phyloP scores from a whole-genome alignment of 768 basidiomycete species.

The Myochromella boudieri region DNA sequence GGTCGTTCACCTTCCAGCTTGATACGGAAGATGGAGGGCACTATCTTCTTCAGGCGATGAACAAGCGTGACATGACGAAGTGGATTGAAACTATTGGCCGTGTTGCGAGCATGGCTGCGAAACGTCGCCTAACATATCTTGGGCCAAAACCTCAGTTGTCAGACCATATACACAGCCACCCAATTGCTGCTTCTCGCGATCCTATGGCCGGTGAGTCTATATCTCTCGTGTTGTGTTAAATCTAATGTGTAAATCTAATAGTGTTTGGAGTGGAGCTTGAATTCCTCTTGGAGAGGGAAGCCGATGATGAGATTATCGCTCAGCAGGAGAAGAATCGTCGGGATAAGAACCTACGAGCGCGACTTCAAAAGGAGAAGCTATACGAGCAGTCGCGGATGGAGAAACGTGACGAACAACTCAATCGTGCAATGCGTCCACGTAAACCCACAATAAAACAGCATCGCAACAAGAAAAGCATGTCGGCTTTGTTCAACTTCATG shows the following conservation, averaged over 20 bases:
- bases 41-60: constrained; percentile 74
- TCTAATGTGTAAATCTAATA: too few species aligned
- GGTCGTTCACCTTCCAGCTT: constrained; percentile 81
- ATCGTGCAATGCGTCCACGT: constrained; percentile 69
- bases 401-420: constrained; percentile 72
- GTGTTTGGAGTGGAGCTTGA: constrained; percentile 80
- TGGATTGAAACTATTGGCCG: constrained; percentile 78
- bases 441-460: constrained; percentile 67
- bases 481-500: constrained; percentile 82
- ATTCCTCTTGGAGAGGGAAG: constrained; percentile 67
- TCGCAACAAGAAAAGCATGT: constrained; percentile 87
- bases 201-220: constrained; percentile 65
- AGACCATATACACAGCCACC: constrained; percentile 69
- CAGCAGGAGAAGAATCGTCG: constrained; percentile 85
- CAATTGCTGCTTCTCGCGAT: constrained; percentile 61
- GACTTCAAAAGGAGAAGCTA: constrained; percentile 73
- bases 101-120: constrained; percentile 71
- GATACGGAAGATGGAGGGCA: constrained; percentile 87
- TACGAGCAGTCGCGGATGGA: constrained; percentile 74
- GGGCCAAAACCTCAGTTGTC: constrained; percentile 73
- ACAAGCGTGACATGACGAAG: constrained; percentile 66
- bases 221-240: too few species aligned
- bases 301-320: constrained; percentile 43
- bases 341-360: constrained; percentile 66
- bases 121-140: constrained; percentile 78